These are phyloP conservation scores for Lachnum nothofagi DNA, from an alignment of 2,329 filamentous ascomycete genomes.

Conservation along the genomic window DNA sequence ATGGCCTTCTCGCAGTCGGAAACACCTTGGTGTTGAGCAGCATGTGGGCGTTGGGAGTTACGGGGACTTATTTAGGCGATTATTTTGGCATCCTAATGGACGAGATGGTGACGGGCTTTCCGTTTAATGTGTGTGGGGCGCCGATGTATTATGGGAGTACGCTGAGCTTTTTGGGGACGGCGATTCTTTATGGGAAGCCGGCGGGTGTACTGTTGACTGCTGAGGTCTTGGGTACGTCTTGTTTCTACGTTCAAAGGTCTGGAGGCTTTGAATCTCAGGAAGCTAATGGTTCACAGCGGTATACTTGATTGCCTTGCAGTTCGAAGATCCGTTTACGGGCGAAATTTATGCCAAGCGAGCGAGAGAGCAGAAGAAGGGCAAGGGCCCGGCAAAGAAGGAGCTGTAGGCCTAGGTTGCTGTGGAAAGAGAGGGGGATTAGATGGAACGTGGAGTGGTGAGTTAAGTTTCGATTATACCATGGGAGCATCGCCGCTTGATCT, in stretches of 20 bases:
- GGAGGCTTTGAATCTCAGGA: too few species aligned
- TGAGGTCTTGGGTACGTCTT: conserved; percentile 68
- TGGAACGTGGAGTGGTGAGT: conserved; percentile 2
- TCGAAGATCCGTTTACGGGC: conserved; percentile 91
- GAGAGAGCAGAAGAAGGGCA: conserved; percentile 40
- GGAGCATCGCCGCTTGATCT: too few species aligned
- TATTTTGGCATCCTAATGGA: conserved; percentile 99
- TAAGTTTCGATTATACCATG: neutral
- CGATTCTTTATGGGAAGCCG: conserved; percentile 78
- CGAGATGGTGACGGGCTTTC: conserved; percentile 86
- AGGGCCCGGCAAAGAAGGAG: conserved; percentile 23
- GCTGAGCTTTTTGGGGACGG: conserved; percentile 83
- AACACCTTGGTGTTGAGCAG: conserved; percentile 83
- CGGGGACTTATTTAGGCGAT: conserved; percentile 93
- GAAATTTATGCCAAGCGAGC: conserved; percentile 89
- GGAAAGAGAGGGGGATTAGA: neutral
- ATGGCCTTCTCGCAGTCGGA: conserved; percentile 65
- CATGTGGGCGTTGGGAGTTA: conserved; percentile 88
- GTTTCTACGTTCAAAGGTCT: too few species aligned
- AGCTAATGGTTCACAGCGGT: too few species aligned
- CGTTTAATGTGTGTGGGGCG: conserved; percentile 83
- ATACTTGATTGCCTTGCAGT: conserved; percentile 75
- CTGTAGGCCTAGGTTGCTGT: conserved; percentile 11
- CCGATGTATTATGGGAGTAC: conserved; percentile 98
- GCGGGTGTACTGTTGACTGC: conserved; percentile 74